A percentile compares a stretch with the other conserved stretches of the same genome.
Conservation (phyloP, 495 filamentous ascomycete species). For the Penicillium maclennaniae region DNA sequence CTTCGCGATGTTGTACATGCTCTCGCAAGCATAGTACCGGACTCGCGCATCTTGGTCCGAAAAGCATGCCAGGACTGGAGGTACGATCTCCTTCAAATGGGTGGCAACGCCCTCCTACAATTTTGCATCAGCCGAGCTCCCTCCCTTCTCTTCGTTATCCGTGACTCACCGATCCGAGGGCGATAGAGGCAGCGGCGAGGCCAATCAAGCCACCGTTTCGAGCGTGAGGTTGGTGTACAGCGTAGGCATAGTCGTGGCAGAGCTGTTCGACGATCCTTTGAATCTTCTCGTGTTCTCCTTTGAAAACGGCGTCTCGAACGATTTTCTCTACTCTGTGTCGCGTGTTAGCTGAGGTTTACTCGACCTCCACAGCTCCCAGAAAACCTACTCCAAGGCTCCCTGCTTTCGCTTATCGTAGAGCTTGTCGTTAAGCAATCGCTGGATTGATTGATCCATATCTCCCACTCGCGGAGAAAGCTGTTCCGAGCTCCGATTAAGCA, state of each 20-base stretch:
- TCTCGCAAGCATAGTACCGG: constrained; percentile 98
- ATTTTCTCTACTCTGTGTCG: constrained; percentile 73
- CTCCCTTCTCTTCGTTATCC: constrained; percentile 1
- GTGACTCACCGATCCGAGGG: constrained; percentile 77
- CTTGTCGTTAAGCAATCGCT: constrained; percentile 93
- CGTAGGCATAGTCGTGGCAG: constrained; percentile 96
- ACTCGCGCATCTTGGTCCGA: constrained; percentile 97
- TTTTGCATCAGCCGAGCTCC: constrained; percentile 19
- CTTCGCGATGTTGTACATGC: constrained; percentile 99
- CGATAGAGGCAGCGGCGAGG: constrained; percentile 93
- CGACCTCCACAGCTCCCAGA: neutral
- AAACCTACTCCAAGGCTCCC: constrained; percentile 88
- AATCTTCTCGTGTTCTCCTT: constrained; percentile 72
- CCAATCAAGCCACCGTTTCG: constrained; percentile 96
- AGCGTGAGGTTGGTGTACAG: constrained; percentile 95
- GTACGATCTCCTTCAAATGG: constrained; percentile 89
- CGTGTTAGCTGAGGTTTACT: constrained; percentile 11
- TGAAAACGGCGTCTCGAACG: constrained; percentile 78
- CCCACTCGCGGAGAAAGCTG: constrained; percentile 18
- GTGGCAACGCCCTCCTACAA: constrained; percentile 76
- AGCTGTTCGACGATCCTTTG: constrained; percentile 88
- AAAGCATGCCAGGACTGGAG: constrained; percentile 97
- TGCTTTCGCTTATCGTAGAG: constrained; percentile 96
- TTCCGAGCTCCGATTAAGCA: constrained; percentile 29
- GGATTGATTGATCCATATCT: constrained; percentile 82